These are phyloP conservation scores for Jimgerdemannia flammicorona DNA, from an alignment of 192 early-diverging fungal species.

Conservation along the genomic window DNA sequence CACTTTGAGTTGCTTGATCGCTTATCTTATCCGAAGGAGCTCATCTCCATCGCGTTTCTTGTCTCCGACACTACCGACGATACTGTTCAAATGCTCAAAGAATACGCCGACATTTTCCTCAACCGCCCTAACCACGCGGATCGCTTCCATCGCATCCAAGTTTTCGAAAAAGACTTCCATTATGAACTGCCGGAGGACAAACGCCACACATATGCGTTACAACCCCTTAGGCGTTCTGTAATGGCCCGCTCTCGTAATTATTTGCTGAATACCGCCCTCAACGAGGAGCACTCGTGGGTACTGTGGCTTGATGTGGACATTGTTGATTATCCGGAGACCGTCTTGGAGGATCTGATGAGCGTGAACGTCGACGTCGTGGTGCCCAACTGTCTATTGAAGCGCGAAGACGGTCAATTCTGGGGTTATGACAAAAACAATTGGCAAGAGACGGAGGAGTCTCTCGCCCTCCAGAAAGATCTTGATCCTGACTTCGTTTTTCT, in stretches of 20 bases:
- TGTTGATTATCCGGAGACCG: conserved; percentile 46
- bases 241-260: conserved; percentile 62
- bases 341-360: conserved; percentile 54
- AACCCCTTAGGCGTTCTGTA: conserved; percentile 48
- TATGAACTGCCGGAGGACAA: conserved; percentile 38
- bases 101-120: conserved; percentile 14
- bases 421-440: conserved; percentile 67
- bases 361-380: conserved; percentile 60
- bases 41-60: conserved; percentile 62
- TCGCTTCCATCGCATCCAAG: conserved; percentile 40
- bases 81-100: conserved; percentile 41
- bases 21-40: conserved; percentile 52
- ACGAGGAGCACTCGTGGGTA: conserved; percentile 58
- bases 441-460: conserved; percentile 55
- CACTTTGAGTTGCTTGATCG: conserved; percentile 57
- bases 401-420: conserved; percentile 17
- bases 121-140: conserved; percentile 8
- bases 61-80: conserved; percentile 56
- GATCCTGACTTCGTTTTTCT: conserved; percentile 32
- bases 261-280: conserved; percentile 49
- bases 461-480: conserved; percentile 28
- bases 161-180: conserved; percentile 56
- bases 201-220: conserved; percentile 47
- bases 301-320: conserved; percentile 70
- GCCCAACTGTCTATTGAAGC: conserved; percentile 44